phyloP scores from a whole-genome alignment of 179 eudicot genomes.

The Silene vulgaris region DNA sequence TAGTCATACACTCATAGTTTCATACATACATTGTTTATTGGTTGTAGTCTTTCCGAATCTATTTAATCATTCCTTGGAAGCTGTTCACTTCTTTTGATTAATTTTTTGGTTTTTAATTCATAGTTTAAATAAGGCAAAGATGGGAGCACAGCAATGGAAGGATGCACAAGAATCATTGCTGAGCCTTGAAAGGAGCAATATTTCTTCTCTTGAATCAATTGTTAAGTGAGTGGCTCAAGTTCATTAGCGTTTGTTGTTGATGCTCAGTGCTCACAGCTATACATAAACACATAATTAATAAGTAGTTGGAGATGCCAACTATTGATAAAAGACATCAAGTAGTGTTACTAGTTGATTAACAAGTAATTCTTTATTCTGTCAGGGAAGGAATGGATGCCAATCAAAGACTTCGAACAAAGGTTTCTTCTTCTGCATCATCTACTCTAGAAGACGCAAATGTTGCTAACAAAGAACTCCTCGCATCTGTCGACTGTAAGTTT shows the following conservation, averaged over 20 bases:
- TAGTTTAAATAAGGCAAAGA: constrained; percentile 65
- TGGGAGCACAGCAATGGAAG: constrained; percentile 76
- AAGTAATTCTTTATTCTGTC: background rate
- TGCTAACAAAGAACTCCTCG: constrained; percentile 63
- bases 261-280: background rate
- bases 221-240: constrained; percentile 45
- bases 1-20: background rate
- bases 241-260: constrained; percentile 11
- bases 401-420: constrained; percentile 50
- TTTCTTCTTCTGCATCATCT: constrained; percentile 72
- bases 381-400: constrained; percentile 79
- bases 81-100: background rate
- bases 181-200: constrained; percentile 61
- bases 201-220: constrained; percentile 62
- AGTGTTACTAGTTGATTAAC: background rate
- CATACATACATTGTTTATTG: background rate
- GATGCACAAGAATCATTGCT: constrained; percentile 74
- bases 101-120: background rate
- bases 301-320: background rate
- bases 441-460: constrained; percentile 52
- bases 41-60: background rate
- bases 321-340: background rate
- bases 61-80: background rate
- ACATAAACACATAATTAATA: background rate
- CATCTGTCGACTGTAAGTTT: constrained; percentile 75